Percentiles rank a stretch among this genome's conserved stretches.
phyloP scores from a whole-genome alignment of 805 yeast species.

The Saccharomycopsis olivae region DNA sequence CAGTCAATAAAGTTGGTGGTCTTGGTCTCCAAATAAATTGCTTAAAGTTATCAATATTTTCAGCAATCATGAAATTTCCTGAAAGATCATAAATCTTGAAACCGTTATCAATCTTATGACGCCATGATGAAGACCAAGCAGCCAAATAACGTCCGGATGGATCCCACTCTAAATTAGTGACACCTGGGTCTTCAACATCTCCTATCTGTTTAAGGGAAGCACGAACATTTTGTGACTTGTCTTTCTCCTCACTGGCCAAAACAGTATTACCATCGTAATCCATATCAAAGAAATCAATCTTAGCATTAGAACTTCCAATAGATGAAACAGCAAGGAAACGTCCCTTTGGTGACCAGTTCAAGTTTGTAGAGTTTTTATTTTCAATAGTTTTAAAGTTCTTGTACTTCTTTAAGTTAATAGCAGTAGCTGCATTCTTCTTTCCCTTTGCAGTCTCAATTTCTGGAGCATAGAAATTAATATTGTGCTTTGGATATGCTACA shows the following conservation, averaged over 20 bases:
- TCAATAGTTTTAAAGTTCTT: slow-evolving; percentile 45
- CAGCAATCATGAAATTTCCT: slow-evolving; percentile 69
- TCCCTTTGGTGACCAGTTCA: slow-evolving; percentile 89
- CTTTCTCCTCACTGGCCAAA: slow-evolving; percentile 25
- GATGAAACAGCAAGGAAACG: slow-evolving; percentile 58
- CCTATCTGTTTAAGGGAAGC: slow-evolving; percentile 54
- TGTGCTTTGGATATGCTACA: slow-evolving; percentile 55
- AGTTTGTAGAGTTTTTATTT: slow-evolving; percentile 58
- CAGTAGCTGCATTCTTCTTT: slow-evolving; percentile 28
- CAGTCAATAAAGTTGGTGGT: slow-evolving; percentile 67
- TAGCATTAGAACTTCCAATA: slow-evolving; percentile 41
- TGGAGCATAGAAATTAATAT: slow-evolving; percentile 71
- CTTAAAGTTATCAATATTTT: slow-evolving; percentile 70
- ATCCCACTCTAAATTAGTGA: slow-evolving; percentile 87
- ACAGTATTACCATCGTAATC: slow-evolving; percentile 63
- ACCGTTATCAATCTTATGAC: slow-evolving; percentile 81
- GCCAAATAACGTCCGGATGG: slow-evolving; percentile 88
- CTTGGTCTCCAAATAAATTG: slow-evolving; percentile 97
- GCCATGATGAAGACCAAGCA: slow-evolving; percentile 80
- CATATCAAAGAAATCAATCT: slow-evolving; percentile 76
- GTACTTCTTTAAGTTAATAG: slow-evolving; percentile 40
- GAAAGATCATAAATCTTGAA: slow-evolving; percentile 78
- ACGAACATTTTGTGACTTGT: slow-evolving; percentile 34
- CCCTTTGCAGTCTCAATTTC: slow-evolving; percentile 50
- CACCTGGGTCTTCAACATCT: slow-evolving; percentile 57